phyloP scores from a whole-genome alignment of 805 yeast species.

The Metschnikowia drakensbergensis region DNA sequence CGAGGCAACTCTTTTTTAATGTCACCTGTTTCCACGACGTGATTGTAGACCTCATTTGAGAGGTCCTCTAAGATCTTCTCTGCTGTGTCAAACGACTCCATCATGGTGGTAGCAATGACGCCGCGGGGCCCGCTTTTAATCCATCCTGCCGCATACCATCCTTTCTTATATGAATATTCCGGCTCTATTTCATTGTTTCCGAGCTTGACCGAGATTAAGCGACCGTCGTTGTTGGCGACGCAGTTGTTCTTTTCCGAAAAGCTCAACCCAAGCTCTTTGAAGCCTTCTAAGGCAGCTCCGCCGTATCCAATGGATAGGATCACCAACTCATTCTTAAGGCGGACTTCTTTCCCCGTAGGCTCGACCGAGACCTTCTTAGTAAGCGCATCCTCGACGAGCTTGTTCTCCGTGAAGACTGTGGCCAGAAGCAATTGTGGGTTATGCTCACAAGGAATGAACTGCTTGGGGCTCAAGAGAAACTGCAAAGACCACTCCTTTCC shows the following conservation, averaged over 20 bases:
- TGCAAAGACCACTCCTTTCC: slow-evolving; percentile 58
- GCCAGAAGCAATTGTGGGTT: slow-evolving; percentile 39
- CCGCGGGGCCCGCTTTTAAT: slow-evolving; percentile 82
- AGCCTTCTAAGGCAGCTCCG: slow-evolving; percentile 60
- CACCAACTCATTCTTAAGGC: slow-evolving; percentile 55
- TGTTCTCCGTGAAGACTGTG: slow-evolving; percentile 49
- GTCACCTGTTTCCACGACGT: slow-evolving; percentile 16
- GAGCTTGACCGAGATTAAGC: slow-evolving; percentile 20
- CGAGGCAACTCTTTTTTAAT: slow-evolving; percentile 10
- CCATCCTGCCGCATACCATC: slow-evolving; percentile 88
- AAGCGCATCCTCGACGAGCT: slow-evolving; percentile 36
- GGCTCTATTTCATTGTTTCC: slow-evolving; percentile 15
- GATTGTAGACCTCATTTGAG: slow-evolving; percentile 24
- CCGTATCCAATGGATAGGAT: slow-evolving; percentile 82
- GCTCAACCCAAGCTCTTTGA: slow-evolving; percentile 36
- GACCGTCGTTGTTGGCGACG: slow-evolving; percentile 33
- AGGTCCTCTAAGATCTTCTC: slow-evolving; percentile 59
- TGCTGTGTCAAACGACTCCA: slow-evolving; percentile 75
- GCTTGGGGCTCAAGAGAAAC: slow-evolving; percentile 64
- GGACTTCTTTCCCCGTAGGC: slow-evolving; percentile 32
- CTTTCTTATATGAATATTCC: slow-evolving; percentile 29
- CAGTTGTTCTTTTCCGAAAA: slow-evolving; percentile 26
- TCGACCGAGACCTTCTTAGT: slow-evolving; percentile 22
- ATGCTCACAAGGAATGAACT: slow-evolving; percentile 38
- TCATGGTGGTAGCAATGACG: slow-evolving; percentile 86